Evolutionary conservation across 2,329 filamentous ascomycete genomes (phyloP).

Genomic region (Sporothrix euskadiensis): DNA sequence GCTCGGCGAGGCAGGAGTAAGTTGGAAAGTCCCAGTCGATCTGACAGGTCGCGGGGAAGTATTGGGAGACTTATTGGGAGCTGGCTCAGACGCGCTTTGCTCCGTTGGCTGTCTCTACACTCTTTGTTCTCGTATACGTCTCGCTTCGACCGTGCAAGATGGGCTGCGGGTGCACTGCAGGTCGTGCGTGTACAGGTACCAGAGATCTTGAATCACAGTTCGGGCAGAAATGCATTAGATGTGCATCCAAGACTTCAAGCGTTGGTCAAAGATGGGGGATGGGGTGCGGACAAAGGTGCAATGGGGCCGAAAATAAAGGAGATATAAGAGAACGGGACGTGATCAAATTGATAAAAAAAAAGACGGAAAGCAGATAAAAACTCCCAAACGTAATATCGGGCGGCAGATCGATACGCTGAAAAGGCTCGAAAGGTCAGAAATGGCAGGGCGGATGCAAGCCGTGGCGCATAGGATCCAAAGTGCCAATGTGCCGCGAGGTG

Average conservation of each 20-base stretch:
- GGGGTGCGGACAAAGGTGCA: not conserved
- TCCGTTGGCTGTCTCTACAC: not conserved
- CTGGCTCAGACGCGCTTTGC: slow-evolving; percentile 3
- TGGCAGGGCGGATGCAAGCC: slow-evolving; percentile 20
- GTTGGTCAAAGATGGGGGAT: not conserved
- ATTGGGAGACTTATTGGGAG: not conserved
- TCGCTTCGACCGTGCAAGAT: slow-evolving; percentile 18
- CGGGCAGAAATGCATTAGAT: slow-evolving; percentile 26
- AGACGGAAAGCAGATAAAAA: not conserved
- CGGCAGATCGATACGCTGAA: slow-evolving; percentile 22
- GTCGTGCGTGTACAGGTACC: slow-evolving; percentile 16
- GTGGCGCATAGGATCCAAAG: slow-evolving; percentile 13
- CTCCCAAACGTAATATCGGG: not conserved
- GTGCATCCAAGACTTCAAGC: not conserved
- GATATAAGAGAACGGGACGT: not conserved
- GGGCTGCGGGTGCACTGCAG: slow-evolving; percentile 8
- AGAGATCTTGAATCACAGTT: slow-evolving; percentile 20
- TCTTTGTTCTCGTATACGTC: slow-evolving; percentile 7
- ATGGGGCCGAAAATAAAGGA: not conserved
- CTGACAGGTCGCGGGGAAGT: slow-evolving; percentile 7
- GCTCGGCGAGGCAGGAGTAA: not conserved
- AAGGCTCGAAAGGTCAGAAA: not conserved
- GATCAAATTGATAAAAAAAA: slow-evolving; percentile 8
- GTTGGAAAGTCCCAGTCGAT: not conserved
- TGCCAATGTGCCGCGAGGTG: slow-evolving; percentile 12